A percentile compares a stretch with the other conserved stretches of the same genome.
phyloP scores from a whole-genome alignment of 768 basidiomycete species.

The Boletus rubropictus region DNA sequence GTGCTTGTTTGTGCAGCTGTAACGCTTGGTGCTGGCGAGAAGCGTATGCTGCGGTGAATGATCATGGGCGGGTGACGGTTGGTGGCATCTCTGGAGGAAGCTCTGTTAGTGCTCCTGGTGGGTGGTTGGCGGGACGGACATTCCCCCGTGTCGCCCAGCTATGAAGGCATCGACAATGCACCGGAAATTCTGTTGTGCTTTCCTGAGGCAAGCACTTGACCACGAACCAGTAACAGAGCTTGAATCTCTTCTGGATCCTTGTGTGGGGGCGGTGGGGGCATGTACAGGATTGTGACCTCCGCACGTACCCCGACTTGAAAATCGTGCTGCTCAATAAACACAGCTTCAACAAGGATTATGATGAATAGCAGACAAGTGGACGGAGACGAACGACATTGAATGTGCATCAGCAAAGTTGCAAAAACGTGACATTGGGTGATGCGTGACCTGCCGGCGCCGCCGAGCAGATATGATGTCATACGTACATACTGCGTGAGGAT shows the following conservation, averaged over 20 bases:
- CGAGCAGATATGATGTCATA: too few species aligned
- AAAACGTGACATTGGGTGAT: too few species aligned
- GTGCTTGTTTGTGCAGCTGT: slow-evolving; percentile 20
- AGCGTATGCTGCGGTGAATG: slow-evolving; percentile 36
- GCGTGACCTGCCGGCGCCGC: too few species aligned
- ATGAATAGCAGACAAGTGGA: too few species aligned
- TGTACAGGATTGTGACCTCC: slow-evolving; percentile 42
- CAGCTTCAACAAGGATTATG: too few species aligned
- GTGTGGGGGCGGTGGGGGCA: slow-evolving; percentile 46
- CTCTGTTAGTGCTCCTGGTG: slow-evolving; percentile 44
- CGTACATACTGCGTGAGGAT: too few species aligned
- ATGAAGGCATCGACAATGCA: slow-evolving; percentile 43
- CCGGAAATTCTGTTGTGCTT: slow-evolving; percentile 42
- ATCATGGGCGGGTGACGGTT: slow-evolving; percentile 37
- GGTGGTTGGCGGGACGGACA: slow-evolving; percentile 47
- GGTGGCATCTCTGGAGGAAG: slow-evolving; percentile 39
- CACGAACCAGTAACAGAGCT: slow-evolving; percentile 36
- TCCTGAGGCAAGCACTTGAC: slow-evolving; percentile 36
- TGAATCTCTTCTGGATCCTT: slow-evolving; percentile 51
- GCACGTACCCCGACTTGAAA: slow-evolving; percentile 37
- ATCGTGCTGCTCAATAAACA: too few species aligned
- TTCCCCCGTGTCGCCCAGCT: slow-evolving; percentile 33
- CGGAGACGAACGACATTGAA: too few species aligned
- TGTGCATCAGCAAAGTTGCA: too few species aligned
- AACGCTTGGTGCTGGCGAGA: slow-evolving; percentile 36